Conservation (phyloP, 2,329 filamentous ascomycete genomes). For the Cordyceps militaris region DNA sequence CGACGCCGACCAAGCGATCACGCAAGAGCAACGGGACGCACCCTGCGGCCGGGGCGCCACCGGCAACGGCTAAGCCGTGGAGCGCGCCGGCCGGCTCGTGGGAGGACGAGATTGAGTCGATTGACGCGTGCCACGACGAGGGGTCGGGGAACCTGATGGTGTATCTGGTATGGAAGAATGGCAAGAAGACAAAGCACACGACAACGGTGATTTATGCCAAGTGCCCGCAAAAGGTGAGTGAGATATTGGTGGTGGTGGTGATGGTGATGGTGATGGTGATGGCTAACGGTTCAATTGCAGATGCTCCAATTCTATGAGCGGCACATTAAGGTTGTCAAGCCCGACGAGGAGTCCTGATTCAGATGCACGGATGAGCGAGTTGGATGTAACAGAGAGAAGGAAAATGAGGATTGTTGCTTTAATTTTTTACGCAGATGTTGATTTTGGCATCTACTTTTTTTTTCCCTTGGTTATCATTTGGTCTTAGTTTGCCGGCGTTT, state of each 20-base stretch:
- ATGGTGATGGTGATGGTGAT: not conserved
- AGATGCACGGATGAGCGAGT: not conserved
- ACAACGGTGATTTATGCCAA: constrained; percentile 63
- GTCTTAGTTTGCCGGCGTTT: too few species aligned
- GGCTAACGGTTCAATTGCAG: constrained; percentile 24
- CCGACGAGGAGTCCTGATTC: constrained; percentile 22
- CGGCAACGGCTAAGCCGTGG: constrained; percentile 48
- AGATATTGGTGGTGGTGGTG: not conserved
- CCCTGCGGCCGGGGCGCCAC: constrained; percentile 41
- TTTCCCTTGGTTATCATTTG: not conserved
- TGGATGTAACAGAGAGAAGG: not conserved
- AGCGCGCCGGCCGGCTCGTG: constrained; percentile 65
- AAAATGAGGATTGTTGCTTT: not conserved
- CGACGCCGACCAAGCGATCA: constrained; percentile 33
- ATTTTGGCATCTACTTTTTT: not conserved
- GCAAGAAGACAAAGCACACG: constrained; percentile 66
- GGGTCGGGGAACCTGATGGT: constrained; percentile 53
- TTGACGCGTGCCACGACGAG: constrained; percentile 67
- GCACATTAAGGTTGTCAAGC: constrained; percentile 47
- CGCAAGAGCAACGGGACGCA: constrained; percentile 41
- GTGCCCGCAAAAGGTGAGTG: constrained; percentile 65
- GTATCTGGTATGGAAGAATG: constrained; percentile 67
- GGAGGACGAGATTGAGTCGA: constrained; percentile 64
- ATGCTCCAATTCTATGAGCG: constrained; percentile 55
- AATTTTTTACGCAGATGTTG: not conserved